Conservation (phyloP, 306 rosid species). For the Casuarina glauca region DNA sequence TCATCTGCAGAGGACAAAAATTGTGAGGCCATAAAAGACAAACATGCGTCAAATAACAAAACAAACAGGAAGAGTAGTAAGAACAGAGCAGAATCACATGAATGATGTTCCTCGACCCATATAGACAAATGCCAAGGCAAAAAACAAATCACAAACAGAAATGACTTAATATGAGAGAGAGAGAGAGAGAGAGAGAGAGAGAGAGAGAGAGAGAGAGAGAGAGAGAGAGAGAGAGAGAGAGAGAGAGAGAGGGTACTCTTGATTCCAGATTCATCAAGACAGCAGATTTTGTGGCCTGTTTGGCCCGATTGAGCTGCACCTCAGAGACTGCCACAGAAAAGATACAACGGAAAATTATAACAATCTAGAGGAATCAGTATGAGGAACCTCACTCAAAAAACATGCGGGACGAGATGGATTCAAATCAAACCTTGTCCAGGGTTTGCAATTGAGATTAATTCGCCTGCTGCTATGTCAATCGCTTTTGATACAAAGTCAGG, state of each 20-base stretch:
- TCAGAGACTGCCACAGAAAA: constrained; percentile 54
- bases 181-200: too few species aligned
- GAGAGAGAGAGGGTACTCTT: constrained; percentile 51
- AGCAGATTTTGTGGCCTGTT: constrained; percentile 83
- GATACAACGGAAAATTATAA: neutral
- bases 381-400: constrained; percentile 4
- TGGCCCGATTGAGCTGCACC: constrained; percentile 87
- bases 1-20: constrained; percentile 53
- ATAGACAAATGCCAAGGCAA: neutral
- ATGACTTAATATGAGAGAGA: neutral
- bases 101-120: neutral
- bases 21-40: neutral
- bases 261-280: constrained; percentile 97
- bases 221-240: neutral
- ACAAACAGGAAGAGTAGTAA: neutral
- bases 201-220: neutral
- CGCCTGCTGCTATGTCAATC: constrained; percentile 77
- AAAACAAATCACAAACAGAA: neutral
- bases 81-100: neutral
- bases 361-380: neutral
- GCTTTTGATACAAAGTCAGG: constrained; percentile 63
- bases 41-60: constrained; percentile 9
- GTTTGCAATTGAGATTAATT: constrained; percentile 71
- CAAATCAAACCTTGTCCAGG: constrained; percentile 75
- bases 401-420: neutral